phyloP scores from a whole-genome alignment of 306 rosid genomes.

The Cyclanthera cordifolia region DNA sequence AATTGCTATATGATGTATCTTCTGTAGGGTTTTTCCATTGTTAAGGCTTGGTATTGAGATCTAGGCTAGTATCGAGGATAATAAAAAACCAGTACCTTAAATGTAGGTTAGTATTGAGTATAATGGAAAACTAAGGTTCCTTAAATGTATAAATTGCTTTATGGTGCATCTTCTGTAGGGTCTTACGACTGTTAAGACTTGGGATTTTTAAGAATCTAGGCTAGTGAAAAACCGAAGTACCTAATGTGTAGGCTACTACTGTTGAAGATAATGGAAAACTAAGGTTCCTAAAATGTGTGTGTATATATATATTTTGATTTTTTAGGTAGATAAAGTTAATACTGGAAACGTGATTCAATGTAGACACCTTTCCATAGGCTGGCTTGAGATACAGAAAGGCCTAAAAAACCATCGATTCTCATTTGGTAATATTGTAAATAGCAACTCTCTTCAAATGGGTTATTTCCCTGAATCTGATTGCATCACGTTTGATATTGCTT shows the following conservation, averaged over 20 bases:
- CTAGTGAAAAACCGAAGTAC: no score
- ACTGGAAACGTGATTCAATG: not conserved
- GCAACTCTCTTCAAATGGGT: not conserved
- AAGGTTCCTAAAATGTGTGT: not conserved
- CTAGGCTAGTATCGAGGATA: no score
- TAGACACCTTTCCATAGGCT: not conserved
- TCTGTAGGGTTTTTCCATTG: not conserved
- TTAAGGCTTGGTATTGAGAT: not conserved
- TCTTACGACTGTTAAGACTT: not conserved
- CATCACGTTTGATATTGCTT: not conserved
- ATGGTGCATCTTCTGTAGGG: not conserved
- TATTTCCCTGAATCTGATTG: not conserved
- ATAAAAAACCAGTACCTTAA: no score
- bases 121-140: no score
- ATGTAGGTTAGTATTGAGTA: no score
- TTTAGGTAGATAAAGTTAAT: not conserved
- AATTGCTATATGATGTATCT: not conserved
- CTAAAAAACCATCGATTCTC: not conserved
- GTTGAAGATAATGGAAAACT: no score
- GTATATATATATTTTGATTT: not conserved
- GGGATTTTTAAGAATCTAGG: not conserved
- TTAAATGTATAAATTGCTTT: not conserved
- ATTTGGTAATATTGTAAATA: not conserved
- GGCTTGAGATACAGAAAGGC: not conserved
- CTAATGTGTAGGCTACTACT: no score